Conservation (phyloP, 495 filamentous ascomycete genomes). For the Oleoguttula mirabilis region DNA sequence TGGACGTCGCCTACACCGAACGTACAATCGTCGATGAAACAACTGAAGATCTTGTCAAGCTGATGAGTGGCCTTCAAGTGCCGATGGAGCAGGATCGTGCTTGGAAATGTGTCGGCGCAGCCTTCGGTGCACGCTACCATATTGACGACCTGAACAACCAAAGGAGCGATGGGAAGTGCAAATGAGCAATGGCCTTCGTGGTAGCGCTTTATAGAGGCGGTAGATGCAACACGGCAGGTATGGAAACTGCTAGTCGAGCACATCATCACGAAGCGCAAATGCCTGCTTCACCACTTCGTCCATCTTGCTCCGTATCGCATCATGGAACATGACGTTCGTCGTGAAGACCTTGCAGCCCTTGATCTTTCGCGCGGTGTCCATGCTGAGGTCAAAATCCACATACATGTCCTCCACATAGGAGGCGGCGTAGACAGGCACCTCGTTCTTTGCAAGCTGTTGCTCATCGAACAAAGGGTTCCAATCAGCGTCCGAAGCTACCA, state of each 20-base stretch:
- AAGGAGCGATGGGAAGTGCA: too few relatives aligned
- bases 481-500: slow-evolving; percentile 49
- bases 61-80: too few relatives aligned
- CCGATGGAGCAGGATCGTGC: too few relatives aligned
- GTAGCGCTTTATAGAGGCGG: too few relatives aligned
- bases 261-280: slow-evolving; percentile 31
- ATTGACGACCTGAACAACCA: too few relatives aligned
- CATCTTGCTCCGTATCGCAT: slow-evolving; percentile 57
- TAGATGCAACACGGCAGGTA: too few relatives aligned
- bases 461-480: slow-evolving; percentile 74
- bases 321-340: slow-evolving; percentile 79
- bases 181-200: too few relatives aligned
- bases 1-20: too few relatives aligned
- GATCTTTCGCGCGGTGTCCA: slow-evolving; percentile 63
- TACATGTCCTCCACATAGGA: slow-evolving; percentile 93
- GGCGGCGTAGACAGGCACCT: slow-evolving; percentile 79
- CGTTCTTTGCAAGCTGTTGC: slow-evolving; percentile 57
- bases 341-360: slow-evolving; percentile 66
- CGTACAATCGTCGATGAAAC: too few relatives aligned
- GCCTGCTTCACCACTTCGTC: slow-evolving; percentile 47
- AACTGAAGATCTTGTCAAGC: too few relatives aligned
- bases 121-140: too few relatives aligned
- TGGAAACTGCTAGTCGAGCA: slow-evolving; percentile 29
- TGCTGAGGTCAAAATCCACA: slow-evolving; percentile 62
- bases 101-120: too few relatives aligned